phyloP scores from a whole-genome alignment of 1,284 basidiomycete genomes.

The Cystobasidiaceae sp. region DNA sequence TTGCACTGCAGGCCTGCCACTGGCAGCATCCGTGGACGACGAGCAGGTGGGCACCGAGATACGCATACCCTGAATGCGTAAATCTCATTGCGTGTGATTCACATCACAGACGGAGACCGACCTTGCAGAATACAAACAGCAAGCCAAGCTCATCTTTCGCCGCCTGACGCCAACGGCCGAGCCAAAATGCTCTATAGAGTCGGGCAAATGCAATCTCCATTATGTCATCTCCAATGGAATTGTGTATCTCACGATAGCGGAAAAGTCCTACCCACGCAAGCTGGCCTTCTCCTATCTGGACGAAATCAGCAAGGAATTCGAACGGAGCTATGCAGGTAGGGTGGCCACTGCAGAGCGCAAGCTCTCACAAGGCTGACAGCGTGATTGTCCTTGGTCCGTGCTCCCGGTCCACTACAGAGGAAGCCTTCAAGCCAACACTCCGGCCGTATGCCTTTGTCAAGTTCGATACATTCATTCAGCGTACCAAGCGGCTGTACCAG shows the following conservation, averaged over 20 bases:
- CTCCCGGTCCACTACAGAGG: slow-evolving; percentile 33
- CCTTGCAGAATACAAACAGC: slow-evolving; percentile 95
- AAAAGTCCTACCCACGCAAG: slow-evolving; percentile 95
- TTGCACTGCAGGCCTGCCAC: slow-evolving; percentile 58
- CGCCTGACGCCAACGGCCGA: slow-evolving; percentile 89
- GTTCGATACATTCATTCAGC: slow-evolving; percentile 98
- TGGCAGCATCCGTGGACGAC: slow-evolving; percentile 91
- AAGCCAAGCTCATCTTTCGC: slow-evolving; percentile 92
- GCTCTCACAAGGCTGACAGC: slow-evolving; percentile 31
- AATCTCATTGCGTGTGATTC: not conserved
- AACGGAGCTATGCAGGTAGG: slow-evolving; percentile 46
- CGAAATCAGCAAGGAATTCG: slow-evolving; percentile 92
- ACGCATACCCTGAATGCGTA: not conserved
- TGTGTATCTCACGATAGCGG: slow-evolving; percentile 90
- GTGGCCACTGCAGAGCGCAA: slow-evolving; percentile 22
- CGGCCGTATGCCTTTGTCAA: slow-evolving; percentile 92
- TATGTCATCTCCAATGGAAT: slow-evolving; percentile 92
- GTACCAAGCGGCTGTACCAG: slow-evolving; percentile 88
- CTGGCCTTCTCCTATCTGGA: slow-evolving; percentile 96
- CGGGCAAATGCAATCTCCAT: slow-evolving; percentile 87
- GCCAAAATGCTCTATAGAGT: slow-evolving; percentile 93
- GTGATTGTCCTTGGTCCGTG: too few relatives aligned
- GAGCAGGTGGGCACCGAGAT: slow-evolving; percentile 50
- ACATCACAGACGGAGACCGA: slow-evolving; percentile 75
- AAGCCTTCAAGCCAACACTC: slow-evolving; percentile 38